Evolutionary conservation across 805 yeast genomes (phyloP).

Genomic region (Priceomyces medius): DNA sequence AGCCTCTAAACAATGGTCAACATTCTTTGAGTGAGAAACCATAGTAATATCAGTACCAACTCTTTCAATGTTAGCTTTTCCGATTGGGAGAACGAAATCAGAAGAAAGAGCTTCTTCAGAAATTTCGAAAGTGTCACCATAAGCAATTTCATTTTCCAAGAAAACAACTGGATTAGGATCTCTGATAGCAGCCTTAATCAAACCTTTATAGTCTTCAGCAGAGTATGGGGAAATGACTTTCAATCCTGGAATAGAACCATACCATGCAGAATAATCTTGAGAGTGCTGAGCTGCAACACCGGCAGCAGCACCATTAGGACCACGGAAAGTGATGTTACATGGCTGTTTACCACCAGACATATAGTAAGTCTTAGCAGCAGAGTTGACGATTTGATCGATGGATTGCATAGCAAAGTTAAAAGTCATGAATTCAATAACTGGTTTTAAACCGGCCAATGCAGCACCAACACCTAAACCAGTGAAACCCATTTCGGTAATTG

Average conservation of each 20-base stretch:
- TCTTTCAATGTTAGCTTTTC: slow-evolving; percentile 92
- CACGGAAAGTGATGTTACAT: slow-evolving; percentile 96
- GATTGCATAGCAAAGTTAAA: slow-evolving; percentile 99
- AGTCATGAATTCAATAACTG: slow-evolving; percentile 98
- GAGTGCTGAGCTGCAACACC: slow-evolving; percentile 99
- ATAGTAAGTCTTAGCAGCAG: slow-evolving; percentile 97
- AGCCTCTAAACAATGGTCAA: slow-evolving; percentile 80
- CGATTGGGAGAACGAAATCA: slow-evolving; percentile 90
- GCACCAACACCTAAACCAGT: slow-evolving; percentile 95
- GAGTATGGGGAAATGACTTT: slow-evolving; percentile 95
- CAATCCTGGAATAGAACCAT: slow-evolving; percentile 96
- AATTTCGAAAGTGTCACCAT: slow-evolving; percentile 88
- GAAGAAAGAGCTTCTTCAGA: slow-evolving; percentile 85
- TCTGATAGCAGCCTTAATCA: slow-evolving; percentile 93
- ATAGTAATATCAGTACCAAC: slow-evolving; percentile 89
- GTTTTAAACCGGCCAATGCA: slow-evolving; percentile 93
- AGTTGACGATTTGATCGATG: slow-evolving; percentile 96
- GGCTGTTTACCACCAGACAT: slow-evolving; percentile 99
- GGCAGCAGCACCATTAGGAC: slow-evolving; percentile 99
- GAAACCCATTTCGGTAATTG: slow-evolving; percentile 99
- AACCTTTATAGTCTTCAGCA: slow-evolving; percentile 94
- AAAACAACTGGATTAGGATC: slow-evolving; percentile 98
- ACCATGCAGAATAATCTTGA: slow-evolving; percentile 97
- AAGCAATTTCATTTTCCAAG: slow-evolving; percentile 92
- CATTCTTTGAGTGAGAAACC: slow-evolving; percentile 90